Conservation (phyloP, 345 rosid species). For the Sapria himalayana region DNA sequence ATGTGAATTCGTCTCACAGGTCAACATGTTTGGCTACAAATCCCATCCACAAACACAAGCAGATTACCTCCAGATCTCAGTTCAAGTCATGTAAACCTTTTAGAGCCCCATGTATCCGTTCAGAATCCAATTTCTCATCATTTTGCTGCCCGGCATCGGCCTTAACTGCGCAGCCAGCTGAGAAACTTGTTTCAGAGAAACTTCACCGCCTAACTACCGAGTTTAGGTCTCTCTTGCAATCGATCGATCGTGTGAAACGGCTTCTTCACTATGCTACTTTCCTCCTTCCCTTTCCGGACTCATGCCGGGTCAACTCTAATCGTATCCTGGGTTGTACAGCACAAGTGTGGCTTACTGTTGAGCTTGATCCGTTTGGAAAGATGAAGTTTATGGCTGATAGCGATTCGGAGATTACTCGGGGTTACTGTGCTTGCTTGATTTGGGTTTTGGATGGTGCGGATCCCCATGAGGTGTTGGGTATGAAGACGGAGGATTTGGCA, state of each 20-base stretch:
- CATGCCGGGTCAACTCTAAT: constrained; percentile 41
- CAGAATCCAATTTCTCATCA: constrained; percentile 9
- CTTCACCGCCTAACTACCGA: constrained; percentile 36
- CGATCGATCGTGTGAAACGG: constrained; percentile 52
- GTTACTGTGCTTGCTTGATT: constrained; percentile 60
- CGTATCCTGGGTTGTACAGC: constrained; percentile 95
- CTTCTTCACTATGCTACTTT: constrained; percentile 39
- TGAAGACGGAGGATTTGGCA: constrained; percentile 54
- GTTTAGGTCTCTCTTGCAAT: constrained; percentile 35
- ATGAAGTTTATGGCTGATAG: constrained; percentile 69
- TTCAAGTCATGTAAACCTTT: too few relatives aligned
- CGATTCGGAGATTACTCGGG: constrained; percentile 67
- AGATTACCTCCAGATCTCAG: too few relatives aligned
- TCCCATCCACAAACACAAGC: too few relatives aligned
- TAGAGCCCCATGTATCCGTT: constrained; percentile 7
- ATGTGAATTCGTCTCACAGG: too few relatives aligned
- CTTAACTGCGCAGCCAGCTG: constrained; percentile 23
- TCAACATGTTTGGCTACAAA: too few relatives aligned
- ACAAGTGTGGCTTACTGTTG: constrained; percentile 72
- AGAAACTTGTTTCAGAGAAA: constrained; percentile 23
- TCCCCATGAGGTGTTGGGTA: constrained; percentile 54
- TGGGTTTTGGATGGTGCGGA: constrained; percentile 40
- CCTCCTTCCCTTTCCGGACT: constrained; percentile 33
- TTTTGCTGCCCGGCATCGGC: constrained; percentile 36
- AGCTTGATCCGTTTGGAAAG: constrained; percentile 34